Evolutionary conservation across 441 rosid genomes (phyloP).

Genomic region (Biscutella auriculata): DNA sequence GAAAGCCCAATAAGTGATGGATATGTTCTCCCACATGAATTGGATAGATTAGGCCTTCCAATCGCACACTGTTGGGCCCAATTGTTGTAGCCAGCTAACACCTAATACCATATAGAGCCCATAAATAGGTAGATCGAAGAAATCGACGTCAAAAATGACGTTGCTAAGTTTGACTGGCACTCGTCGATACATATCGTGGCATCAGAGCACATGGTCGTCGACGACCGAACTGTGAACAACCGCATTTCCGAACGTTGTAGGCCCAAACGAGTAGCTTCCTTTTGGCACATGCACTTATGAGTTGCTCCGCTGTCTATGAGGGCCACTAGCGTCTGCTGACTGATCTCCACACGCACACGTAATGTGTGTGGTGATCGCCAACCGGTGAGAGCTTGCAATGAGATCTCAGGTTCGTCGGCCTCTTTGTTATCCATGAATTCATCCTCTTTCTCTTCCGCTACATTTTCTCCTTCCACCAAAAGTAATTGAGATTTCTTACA

Average conservation of each 20-base stretch:
- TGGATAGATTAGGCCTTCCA: background rate
- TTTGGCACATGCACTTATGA: background rate
- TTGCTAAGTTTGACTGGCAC: background rate
- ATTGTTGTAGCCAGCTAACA: background rate
- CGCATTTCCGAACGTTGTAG: background rate
- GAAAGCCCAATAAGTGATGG: no score
- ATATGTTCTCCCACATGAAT: background rate
- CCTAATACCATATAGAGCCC: background rate
- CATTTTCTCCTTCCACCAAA: no score
- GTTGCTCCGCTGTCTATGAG: background rate
- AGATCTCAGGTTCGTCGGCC: no score
- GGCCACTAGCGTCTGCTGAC: no score
- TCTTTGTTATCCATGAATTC: no score
- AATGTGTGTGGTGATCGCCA: no score
- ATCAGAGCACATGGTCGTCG: background rate
- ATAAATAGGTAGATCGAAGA: background rate
- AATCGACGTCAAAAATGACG: background rate
- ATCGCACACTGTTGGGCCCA: background rate
- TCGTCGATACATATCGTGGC: background rate
- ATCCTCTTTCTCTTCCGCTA: no score
- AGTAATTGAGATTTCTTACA: no score
- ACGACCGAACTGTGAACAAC: background rate
- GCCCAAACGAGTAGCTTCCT: background rate
- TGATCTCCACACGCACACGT: no score
- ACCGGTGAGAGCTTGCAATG: no score